Evolutionary conservation across 768 basidiomycete species (phyloP), one percentile per base, ranked within the genome.

Genomic region (Trametes maxima): DNA sequence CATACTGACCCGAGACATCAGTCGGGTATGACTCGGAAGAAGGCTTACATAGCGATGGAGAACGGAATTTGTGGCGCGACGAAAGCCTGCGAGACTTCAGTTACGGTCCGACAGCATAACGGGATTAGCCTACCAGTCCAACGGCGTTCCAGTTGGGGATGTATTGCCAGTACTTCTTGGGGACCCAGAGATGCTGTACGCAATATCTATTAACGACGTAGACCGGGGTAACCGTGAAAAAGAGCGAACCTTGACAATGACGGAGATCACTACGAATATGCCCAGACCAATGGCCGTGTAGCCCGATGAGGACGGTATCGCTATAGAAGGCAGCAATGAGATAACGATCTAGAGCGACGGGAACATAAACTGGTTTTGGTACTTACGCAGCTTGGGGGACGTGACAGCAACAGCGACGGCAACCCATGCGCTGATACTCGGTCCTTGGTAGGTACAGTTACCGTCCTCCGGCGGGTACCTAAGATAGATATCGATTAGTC

Each of bases 371-470:
- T 5, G 14, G 11, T 16, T 4, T 11, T 1, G 3, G 6, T 1
- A 48, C 54, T 36, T n/a, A 57, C 55, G 67, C 25, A 68, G 61
- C 40, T 33, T 46, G 7, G 65, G 63, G 19, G 56, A 35, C 5
- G 62, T 56, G 24, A 68, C 67, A 19, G 67, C 67, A 43, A 63
- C 37, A 1, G 65, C 64, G 40, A 68, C 67, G 7, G 67, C 84
- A 33, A 76, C 76, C 85, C 85, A 86, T 0, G 84, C 84, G 54
- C 77, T 67, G 33, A 85, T 80, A 7, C 80, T 82, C 11, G 85
- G 85, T 4, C 83, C 84, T 60, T 79, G 74, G 65, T 84, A 86
- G 33, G 82, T 78, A 70, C 84, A 85, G 21, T 22, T 39, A 19
- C 25, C 37, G 21, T 39, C 36, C 19, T 36, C 49, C 5, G 35